These are phyloP conservation scores for Notholithocarpus densiflorus DNA, from an alignment of 306 rosid genomes.

Conservation along the genomic window DNA sequence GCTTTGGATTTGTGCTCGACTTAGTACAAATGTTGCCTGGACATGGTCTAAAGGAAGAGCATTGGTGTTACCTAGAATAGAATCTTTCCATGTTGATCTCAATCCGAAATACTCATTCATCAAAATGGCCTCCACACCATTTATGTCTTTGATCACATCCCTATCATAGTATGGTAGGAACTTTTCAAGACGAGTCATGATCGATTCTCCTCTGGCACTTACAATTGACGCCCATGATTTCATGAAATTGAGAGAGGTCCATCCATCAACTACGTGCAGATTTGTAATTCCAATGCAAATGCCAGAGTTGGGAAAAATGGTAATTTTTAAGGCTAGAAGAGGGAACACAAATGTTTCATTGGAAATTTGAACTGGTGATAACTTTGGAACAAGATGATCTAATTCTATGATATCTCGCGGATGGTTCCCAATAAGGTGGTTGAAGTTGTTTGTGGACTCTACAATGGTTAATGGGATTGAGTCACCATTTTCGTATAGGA, in stretches of 20 bases:
- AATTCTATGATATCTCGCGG: slow-evolving; percentile 12
- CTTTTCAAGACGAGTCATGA: not conserved
- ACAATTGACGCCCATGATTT: slow-evolving; percentile 36
- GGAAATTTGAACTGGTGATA: not conserved
- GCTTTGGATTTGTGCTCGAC: slow-evolving; percentile 14
- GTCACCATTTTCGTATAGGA: slow-evolving; percentile 9
- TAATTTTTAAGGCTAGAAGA: slow-evolving; percentile 26
- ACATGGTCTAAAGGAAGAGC: not conserved
- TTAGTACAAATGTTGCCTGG: slow-evolving; percentile 13
- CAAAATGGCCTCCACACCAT: slow-evolving; percentile 1
- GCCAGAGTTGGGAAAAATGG: slow-evolving; percentile 28
- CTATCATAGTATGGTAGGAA: slow-evolving; percentile 2
- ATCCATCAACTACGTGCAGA: slow-evolving; percentile 34
- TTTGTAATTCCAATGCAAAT: slow-evolving; percentile 15
- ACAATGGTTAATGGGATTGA: slow-evolving; percentile 12
- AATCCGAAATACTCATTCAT: not conserved
- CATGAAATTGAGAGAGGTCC: slow-evolving; percentile 20
- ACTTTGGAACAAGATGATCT: slow-evolving; percentile 19
- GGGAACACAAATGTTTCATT: slow-evolving; percentile 5
- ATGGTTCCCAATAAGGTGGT: slow-evolving; percentile 4
- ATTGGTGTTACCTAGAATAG: not conserved
- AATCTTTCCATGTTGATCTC: not conserved
- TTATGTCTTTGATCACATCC: not conserved
- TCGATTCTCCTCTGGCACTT: not conserved
- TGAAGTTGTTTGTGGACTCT: slow-evolving; percentile 22